Evolutionary conservation across 1,284 basidiomycete species (phyloP).

Genomic region (Sporisorium scitamineum): DNA sequence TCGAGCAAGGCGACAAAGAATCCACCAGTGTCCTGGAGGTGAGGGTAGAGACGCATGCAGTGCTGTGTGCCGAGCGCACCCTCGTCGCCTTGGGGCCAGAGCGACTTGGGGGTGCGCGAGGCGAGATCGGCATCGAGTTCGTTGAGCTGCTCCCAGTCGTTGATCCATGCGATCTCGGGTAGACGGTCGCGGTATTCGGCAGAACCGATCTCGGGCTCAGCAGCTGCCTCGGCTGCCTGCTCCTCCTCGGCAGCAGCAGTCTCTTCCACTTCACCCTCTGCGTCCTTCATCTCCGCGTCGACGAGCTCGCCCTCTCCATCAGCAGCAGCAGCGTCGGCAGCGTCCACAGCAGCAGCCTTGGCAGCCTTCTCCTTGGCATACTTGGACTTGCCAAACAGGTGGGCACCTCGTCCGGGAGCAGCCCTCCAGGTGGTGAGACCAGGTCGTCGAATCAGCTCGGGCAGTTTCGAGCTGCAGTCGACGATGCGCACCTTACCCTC

Average conservation of each 20-base stretch:
- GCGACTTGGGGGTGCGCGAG: conserved; percentile 53
- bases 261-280: conserved; percentile 40
- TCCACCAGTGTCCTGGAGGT: conserved; percentile 95
- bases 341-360: conserved; percentile 20
- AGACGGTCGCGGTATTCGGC: conserved; percentile 52
- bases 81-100: conserved; percentile 68
- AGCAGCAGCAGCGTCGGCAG: conserved; percentile 23
- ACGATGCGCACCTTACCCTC: conserved; percentile 80
- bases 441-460: conserved; percentile 77
- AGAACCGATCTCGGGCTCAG: conserved; percentile 40
- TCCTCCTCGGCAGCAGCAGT: conserved; percentile 11
- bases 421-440: conserved; percentile 67
- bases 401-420: conserved; percentile 58
- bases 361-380: conserved; percentile 40
- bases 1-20: conserved; percentile 95
- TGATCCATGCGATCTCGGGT: conserved; percentile 62
- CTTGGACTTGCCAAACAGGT: conserved; percentile 55
- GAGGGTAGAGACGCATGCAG: conserved; percentile 77
- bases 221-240: conserved; percentile 12
- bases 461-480: conserved; percentile 80
- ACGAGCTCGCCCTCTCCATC: conserved; percentile 29
- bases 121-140: conserved; percentile 61
- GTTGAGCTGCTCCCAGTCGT: conserved; percentile 60
- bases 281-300: conserved; percentile 43
- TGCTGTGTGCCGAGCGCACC: conserved; percentile 55